Percentiles rank a stretch among this genome's conserved stretches.
Conservation (phyloP, 768 basidiomycete species). For the Russula abietina region DNA sequence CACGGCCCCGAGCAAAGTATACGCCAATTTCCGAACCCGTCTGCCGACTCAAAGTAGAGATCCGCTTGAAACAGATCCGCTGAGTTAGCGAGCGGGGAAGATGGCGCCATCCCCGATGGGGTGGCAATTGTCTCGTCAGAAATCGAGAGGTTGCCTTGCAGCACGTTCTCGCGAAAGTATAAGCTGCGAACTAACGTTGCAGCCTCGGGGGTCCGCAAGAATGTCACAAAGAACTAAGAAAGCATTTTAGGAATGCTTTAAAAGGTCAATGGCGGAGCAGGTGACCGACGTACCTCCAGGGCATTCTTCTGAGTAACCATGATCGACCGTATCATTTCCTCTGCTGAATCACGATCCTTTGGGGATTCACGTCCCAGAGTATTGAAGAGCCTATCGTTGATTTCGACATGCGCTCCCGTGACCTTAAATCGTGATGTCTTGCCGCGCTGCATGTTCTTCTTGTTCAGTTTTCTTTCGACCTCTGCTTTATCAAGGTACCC, state of each 20-base stretch:
- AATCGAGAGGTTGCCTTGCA: conserved; percentile 7
- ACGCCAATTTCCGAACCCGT: conserved; percentile 12
- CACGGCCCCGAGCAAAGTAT: conserved; percentile 1
- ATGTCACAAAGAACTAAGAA: background rate
- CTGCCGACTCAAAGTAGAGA: conserved; percentile 12
- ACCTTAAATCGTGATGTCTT: background rate
- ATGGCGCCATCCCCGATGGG: background rate
- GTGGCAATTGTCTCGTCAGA: background rate
- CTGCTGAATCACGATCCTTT: background rate
- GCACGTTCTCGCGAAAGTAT: conserved; percentile 12
- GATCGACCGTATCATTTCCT: background rate
- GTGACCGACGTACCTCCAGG: background rate
- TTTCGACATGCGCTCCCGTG: background rate
- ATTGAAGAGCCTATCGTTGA: conserved; percentile 1
- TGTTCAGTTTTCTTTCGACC: background rate
- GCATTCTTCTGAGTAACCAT: background rate
- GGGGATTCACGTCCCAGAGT: conserved; percentile 7
- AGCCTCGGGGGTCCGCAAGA: background rate
- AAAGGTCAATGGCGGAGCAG: no score
- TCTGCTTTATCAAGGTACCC: conserved; percentile 1
- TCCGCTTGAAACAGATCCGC: conserved; percentile 10
- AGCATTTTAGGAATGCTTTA: background rate
- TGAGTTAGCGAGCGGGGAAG: background rate
- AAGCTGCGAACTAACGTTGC: background rate
- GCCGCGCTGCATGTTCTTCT: background rate